Conservation (phyloP, 2,329 filamentous ascomycete genomes). For the Escovopsis sp. region DNA sequence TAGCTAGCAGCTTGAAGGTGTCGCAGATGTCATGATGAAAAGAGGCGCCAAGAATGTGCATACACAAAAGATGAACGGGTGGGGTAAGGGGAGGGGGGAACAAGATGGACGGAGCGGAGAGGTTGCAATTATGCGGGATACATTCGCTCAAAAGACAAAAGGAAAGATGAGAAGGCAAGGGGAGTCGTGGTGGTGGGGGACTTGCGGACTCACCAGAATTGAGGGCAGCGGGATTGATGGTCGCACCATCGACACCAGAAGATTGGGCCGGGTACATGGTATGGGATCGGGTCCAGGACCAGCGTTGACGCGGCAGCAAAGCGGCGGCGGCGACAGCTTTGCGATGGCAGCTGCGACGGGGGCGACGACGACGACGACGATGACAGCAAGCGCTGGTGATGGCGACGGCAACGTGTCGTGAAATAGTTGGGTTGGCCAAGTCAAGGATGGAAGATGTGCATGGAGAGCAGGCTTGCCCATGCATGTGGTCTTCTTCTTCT, state of each 20-base stretch:
- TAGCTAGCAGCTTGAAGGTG: background rate
- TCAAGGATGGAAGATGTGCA: constrained; percentile 25
- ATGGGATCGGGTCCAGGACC: constrained; percentile 11
- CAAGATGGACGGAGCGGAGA: constrained; percentile 3
- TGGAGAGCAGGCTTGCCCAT: constrained; percentile 29
- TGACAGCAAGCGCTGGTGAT: too few species aligned
- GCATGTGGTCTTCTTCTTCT: constrained; percentile 34
- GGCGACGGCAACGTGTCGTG: constrained; percentile 45
- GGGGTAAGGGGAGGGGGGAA: too few species aligned
- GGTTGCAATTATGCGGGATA: constrained; percentile 1
- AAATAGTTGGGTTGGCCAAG: constrained; percentile 38
- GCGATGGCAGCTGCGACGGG: constrained; percentile 3
- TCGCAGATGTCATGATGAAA: background rate
- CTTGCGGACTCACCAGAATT: constrained; percentile 64
- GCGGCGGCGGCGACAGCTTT: constrained; percentile 9
- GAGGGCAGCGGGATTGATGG: constrained; percentile 80
- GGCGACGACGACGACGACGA: constrained; percentile 20
- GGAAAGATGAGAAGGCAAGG: too few species aligned
- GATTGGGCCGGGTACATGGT: constrained; percentile 30
- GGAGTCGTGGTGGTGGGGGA: too few species aligned
- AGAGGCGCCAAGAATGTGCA: background rate
- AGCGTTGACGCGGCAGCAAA: too few species aligned
- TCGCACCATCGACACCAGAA: constrained; percentile 69
- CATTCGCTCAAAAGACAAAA: constrained; percentile 1
- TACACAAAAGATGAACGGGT: background rate